Conservation (phyloP, 805 yeast species). For the Priceomyces fermenticarens region DNA sequence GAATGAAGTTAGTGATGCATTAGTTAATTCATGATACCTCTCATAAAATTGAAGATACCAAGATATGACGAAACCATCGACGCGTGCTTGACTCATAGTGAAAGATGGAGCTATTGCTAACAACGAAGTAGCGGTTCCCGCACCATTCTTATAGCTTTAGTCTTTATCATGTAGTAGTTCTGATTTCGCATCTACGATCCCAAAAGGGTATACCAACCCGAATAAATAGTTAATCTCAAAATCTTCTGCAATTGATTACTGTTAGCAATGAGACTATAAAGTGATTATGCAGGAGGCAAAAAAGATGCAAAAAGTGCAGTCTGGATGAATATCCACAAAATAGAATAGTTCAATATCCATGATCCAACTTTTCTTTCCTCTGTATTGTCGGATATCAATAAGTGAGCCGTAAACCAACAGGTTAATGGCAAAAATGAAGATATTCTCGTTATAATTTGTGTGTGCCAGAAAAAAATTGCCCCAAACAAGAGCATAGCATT, state of each 20-base stretch:
- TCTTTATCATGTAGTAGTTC: neutral
- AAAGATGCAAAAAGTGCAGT: slow-evolving; percentile 75
- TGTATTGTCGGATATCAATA: slow-evolving; percentile 4
- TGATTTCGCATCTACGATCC: slow-evolving; percentile 1
- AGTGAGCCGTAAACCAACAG: slow-evolving; percentile 64
- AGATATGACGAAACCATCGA: slow-evolving; percentile 1
- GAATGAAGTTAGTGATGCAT: slow-evolving; percentile 3
- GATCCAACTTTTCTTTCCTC: slow-evolving; percentile 10
- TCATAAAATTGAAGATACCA: slow-evolving; percentile 2
- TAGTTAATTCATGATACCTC: slow-evolving; percentile 2
- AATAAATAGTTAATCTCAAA: neutral
- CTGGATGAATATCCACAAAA: slow-evolving; percentile 67
- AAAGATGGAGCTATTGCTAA: too few relatives aligned
- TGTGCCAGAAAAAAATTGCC: slow-evolving; percentile 66
- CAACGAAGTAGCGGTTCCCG: too few relatives aligned
- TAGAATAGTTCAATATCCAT: slow-evolving; percentile 41
- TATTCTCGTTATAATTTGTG: slow-evolving; percentile 80
- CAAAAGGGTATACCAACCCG: neutral
- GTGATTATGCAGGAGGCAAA: slow-evolving; percentile 80
- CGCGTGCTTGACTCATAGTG: too few relatives aligned
- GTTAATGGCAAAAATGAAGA: slow-evolving; percentile 74
- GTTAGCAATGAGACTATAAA: neutral
- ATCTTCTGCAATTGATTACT: neutral
- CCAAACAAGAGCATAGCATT: slow-evolving; percentile 46
- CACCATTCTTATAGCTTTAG: too few relatives aligned